Base-by-base conservation (phyloP, 371 early-diverging fungal genomes). In the Amoeboaphelidium protococcarum region DNA sequence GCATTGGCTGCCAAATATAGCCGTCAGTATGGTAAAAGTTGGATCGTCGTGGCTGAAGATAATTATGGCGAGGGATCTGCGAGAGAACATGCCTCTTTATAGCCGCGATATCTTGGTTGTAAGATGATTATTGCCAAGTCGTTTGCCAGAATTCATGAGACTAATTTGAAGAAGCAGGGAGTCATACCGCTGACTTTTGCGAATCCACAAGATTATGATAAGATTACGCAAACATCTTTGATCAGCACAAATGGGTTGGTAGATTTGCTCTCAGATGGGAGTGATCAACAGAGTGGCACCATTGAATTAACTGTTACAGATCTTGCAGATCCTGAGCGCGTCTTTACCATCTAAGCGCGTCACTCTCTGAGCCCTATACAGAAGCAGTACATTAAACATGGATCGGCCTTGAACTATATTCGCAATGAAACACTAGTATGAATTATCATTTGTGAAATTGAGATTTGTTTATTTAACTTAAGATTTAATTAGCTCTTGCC, bases 41-140 rank as follows among this genome's bases (percentile, higher is more conserved):
- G 48, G 48, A 23, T 48, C 12, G 42, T 48, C 4, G 20, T 65
- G 21, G 61, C 53, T 6, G 63, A 78, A 66, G 75, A 87, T 56
- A 94, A 94, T 71, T 94, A 94, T 59, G 94, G 94, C 52, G 94
- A 94, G 63, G 94, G 94, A 41, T 86, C 87, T 13, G 84, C 91
- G 42, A 87, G 94, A 56, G 94, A 94, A 61, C 94, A 94, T 59
- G 94, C 91, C 16, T 91, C 94, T 23, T 65, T 92, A 49, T 83
- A 90, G 62, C 78, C 82, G 41, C 77, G 91, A 48, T 82, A 87
- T 62, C 61, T 94, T 20, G 90, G 90, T 40, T 78, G 90, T 65
- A 74, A 74, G 42, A 61, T 81, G 56, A 80, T 94, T 45, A 66
- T 94, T 52, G 78, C 81, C 23, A 72, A 79, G 47, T 81, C 82